Conservation (phyloP, 73 alveolate species). For the Paramecium sexaurelia region DNA sequence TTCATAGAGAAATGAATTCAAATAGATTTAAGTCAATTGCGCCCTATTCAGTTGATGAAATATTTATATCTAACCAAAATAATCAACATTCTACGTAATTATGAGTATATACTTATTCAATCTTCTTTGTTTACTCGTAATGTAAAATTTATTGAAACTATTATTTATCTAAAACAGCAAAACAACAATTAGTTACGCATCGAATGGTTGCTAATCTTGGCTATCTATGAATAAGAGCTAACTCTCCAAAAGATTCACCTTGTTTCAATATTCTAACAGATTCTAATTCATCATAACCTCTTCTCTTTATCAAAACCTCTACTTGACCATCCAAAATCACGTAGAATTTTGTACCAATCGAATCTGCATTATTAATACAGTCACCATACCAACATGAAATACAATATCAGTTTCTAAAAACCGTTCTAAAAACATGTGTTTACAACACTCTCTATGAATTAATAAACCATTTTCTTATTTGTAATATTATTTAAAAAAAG, state of each 20-base stretch:
- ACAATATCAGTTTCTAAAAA: not conserved
- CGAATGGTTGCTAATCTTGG: constrained; percentile 60
- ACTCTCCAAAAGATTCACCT: constrained; percentile 67
- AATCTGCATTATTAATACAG: not conserved
- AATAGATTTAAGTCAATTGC: not conserved
- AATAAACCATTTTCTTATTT: not conserved
- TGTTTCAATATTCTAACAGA: not conserved
- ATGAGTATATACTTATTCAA: not conserved
- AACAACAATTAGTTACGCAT: constrained; percentile 42
- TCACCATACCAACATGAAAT: not conserved
- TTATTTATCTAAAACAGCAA: constrained; percentile 59
- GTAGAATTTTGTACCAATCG: constrained; percentile 42
- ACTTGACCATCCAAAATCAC: constrained; percentile 57
- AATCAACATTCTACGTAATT: not conserved
- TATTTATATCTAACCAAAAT: not conserved
- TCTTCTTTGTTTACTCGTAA: not conserved
- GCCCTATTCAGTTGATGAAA: not conserved
- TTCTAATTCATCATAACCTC: constrained; percentile 41
- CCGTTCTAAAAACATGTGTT: not conserved
- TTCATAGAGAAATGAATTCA: not conserved
- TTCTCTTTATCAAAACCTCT: constrained; percentile 9
- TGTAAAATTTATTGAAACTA: constrained; percentile 30
- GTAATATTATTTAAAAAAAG: not conserved
- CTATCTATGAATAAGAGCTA: constrained; percentile 47
- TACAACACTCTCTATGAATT: constrained; percentile 33